Base-by-base conservation (phyloP, 352 stramenopile genomes). In the Elongisporangium undulatum region DNA sequence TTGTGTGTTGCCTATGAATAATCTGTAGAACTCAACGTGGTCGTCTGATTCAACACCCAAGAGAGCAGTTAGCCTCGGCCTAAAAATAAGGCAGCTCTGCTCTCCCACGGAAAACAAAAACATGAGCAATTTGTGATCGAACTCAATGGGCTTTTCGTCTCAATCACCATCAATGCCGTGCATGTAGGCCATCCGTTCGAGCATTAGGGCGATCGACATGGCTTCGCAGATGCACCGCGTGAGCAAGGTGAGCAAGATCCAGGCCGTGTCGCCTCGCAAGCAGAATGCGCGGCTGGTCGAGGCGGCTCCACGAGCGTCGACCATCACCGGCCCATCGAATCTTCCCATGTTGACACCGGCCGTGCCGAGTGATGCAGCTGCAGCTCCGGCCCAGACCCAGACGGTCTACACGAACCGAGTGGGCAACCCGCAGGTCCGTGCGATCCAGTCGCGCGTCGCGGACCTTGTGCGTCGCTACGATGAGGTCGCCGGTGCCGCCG, bases 401-500 rank as follows among this genome's bases (percentile, higher is more conserved):
- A 41, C 29, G 9, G 51, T 38, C 22, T 54, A 24, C 21, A 61
- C 22, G 26, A 39, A 19, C 4, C 51, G 52, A 15, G 57, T 55
- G 19, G 58, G 57, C 1, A 85, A 85, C 26, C 71, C 79, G 0
- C 70, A 89, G 55, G 74, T 89, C 23, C 73, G 69, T 1, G 82
- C 79, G 22, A 92, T 92, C 62, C 82, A 88, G 64, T 81, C 72
- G 15, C 74, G 82, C 23, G 82, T 92, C 29, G 75, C 72, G 6
- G 82, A 89, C n/a, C 66, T 92, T 19, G 71, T 92, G 51, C 79
- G 82, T 12, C 72, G 69, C 4, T 92, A 82, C 55, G 76, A 92
- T 51, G 68, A 77, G 1, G 62, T 71, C 58, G 61, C 72, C 2
- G 64, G 64, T 38, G 12, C 34, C 16, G 62, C 68, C 13, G 72